phyloP scores from a whole-genome alignment of 208 protist genomes.

The Lotmaria passim region DNA sequence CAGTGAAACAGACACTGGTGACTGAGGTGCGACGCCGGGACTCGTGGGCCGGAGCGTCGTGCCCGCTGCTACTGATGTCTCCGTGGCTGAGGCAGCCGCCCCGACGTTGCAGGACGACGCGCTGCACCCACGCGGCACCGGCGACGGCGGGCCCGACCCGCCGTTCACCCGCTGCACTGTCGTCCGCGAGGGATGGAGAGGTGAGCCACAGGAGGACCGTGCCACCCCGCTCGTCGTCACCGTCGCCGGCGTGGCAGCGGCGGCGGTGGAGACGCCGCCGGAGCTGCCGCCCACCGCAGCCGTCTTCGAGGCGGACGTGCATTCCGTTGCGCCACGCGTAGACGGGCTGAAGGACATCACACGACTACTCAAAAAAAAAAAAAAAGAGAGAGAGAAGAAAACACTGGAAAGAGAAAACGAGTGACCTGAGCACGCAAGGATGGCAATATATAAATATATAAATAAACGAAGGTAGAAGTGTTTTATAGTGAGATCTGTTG shows the following conservation, averaged over 20 bases:
- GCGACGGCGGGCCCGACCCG: slow-evolving; percentile 1
- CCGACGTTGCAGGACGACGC: slow-evolving; percentile 5
- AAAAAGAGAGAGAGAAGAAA: background rate
- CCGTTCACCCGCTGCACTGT: slow-evolving; percentile 27
- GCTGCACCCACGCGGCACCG: slow-evolving; percentile 23
- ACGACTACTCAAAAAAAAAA: background rate
- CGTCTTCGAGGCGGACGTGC: slow-evolving; percentile 25
- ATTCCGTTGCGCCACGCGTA: slow-evolving; percentile 25
- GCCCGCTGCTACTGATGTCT: no score
- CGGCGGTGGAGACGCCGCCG: slow-evolving; percentile 8
- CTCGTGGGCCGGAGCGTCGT: no score
- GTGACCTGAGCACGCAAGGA: no score
- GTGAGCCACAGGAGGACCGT: slow-evolving; percentile 18
- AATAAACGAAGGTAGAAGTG: no score
- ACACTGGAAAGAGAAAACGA: no score
- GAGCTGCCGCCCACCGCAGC: slow-evolving; percentile 15
- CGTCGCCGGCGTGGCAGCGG: background rate
- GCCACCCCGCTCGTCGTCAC: background rate
- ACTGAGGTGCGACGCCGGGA: no score
- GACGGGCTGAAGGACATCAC: slow-evolving; percentile 29
- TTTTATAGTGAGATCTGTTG: no score
- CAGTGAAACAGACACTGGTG: no score
- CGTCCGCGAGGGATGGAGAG: slow-evolving; percentile 17
- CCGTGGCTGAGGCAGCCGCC: background rate
- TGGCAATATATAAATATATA: no score